Base-by-base conservation (phyloP, 1,139 yeast species). In the Zygoascus sp. region DNA sequence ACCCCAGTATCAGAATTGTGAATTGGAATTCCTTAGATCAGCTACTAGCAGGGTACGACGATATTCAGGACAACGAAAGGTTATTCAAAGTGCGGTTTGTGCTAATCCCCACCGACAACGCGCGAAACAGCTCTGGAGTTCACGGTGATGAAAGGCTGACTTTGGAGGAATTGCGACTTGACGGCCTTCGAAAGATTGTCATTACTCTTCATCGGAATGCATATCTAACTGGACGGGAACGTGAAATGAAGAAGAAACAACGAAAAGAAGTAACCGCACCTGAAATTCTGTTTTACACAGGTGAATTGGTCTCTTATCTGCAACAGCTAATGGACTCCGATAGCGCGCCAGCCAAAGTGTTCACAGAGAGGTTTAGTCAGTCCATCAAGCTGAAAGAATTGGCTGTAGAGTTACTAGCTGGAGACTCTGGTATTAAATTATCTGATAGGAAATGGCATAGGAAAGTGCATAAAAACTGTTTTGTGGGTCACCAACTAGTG, bases 1-100 rank as follows among this genome's bases (percentile, higher is more conserved):
- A 76, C 46, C 72, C 71, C 3, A 70, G 72, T 40, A 75, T 85
- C 1, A 67, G 77, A 38, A 71, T 73, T 15, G 77, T 80, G 53
- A 89, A 90, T 53, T 94, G 98, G 98, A 90, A 90, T 58, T 84
- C 83, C 53, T 74, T 89, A 52, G 99, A 94, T 66, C 97, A 89
- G 61, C 75, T 79, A 21, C 66, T 92, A 20, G 96, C 97, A 1
- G 98, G 98, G 0, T 87, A 83, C 63, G 89, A 83, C 32, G 95
- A 87, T 58, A 77, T 80, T 1, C 69, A 58, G 75, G 77, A 21
- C 73, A 66, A 79, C 34, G 75, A 74, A n/a, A 76, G 76, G 49
- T 76, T 77, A 43, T 84, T 81, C 62, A 73, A 83, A 49, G 78
- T 90, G 65, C 84, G 94, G 58, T 87, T 89, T 64, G 96, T 89